These are phyloP conservation scores for Candida lessepsii DNA, from an alignment of 805 yeast genomes.

Conservation along the genomic window DNA sequence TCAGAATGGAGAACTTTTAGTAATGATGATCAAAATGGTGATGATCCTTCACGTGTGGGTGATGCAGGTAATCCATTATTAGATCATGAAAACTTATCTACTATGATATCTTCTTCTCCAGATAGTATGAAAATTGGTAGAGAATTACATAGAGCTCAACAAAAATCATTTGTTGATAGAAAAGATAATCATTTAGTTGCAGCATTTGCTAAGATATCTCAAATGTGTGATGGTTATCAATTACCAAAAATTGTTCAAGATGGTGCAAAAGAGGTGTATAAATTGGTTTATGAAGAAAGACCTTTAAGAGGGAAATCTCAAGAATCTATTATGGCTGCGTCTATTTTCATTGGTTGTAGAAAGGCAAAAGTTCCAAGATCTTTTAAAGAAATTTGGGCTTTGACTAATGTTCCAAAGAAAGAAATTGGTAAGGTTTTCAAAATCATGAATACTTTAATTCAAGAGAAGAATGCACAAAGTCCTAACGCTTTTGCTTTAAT, in stretches of 20 bases:
- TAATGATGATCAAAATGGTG: slow-evolving; percentile 96
- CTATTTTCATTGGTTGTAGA: slow-evolving; percentile 91
- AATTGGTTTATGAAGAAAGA: slow-evolving; percentile 83
- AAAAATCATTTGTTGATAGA: slow-evolving; percentile 78
- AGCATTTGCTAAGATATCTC: slow-evolving; percentile 87
- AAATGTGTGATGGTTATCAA: slow-evolving; percentile 96
- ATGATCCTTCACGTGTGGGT: slow-evolving; percentile 99
- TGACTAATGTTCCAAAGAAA: slow-evolving; percentile 89
- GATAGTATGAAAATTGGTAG: slow-evolving; percentile 86
- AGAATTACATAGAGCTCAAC: slow-evolving; percentile 87
- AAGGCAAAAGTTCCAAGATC: slow-evolving; percentile 93
- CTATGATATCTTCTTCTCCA: slow-evolving; percentile 84
- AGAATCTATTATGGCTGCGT: slow-evolving; percentile 94
- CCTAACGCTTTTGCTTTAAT: slow-evolving; percentile 39
- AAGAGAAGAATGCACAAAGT: slow-evolving; percentile 54
- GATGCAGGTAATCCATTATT: slow-evolving; percentile 91
- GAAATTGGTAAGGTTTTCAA: slow-evolving; percentile 92
- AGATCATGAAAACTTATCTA: slow-evolving; percentile 88
- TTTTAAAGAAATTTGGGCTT: slow-evolving; percentile 92
- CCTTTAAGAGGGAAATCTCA: slow-evolving; percentile 86
- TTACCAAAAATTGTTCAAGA: slow-evolving; percentile 94
- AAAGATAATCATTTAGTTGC: slow-evolving; percentile 84
- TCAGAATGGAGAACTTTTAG: slow-evolving; percentile 99
- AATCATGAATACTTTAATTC: slow-evolving; percentile 63
- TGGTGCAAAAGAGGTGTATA: slow-evolving; percentile 95